Base-by-base conservation (phyloP, 148 eudicot species). In the Rhododendron kiyosumense region DNA sequence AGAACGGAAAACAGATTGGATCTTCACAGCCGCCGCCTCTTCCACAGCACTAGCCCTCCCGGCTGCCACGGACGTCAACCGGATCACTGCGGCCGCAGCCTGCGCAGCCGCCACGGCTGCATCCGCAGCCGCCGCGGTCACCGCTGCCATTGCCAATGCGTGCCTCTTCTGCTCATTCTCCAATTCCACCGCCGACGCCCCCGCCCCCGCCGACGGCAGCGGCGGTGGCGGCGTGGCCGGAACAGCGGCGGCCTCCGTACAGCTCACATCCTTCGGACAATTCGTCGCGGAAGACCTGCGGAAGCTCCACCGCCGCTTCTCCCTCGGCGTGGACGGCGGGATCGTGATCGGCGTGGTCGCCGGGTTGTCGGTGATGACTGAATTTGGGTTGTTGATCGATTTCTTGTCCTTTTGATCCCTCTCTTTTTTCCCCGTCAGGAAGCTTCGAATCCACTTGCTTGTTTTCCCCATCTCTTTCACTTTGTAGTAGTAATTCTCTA, bases 261-360 rank as follows among this genome's bases (percentile, higher is more conserved):
- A 73, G 48, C 20, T 86, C 7, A 34, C 73, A n/a, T 88, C 90
- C 85, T 84, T 86, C 6, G 86, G 87, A n/a, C 78, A 79, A 13
- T 88, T 87, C 5, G 90, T 81, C 12, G 96, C 96, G 3, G 96
- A 91, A 1, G 96, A 93, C 45, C 99, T 84, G 12, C 99, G 89
- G 79, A 96, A 96, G 86, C 99, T 95, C 99, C 99, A 96, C 82
- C 99, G 83, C 78, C 90, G 89, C 84, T 95, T 96, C 85, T 96
- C 99, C 81, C 93, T 96, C 0, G 99, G 97, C 17, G 94, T 94
- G 0, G 93, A 84, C 7, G 93, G 91, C 1, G 90, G 91, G 45
- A 86, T 81, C n/a, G 90, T 85, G 3, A 87, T 86, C 52, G 94
- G 88, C 1, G 93, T 89, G 2, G 93, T 51, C 2, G 84, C 32